Conservation (phyloP, 441 rosid genomes). For the Gossypium armourianum region DNA sequence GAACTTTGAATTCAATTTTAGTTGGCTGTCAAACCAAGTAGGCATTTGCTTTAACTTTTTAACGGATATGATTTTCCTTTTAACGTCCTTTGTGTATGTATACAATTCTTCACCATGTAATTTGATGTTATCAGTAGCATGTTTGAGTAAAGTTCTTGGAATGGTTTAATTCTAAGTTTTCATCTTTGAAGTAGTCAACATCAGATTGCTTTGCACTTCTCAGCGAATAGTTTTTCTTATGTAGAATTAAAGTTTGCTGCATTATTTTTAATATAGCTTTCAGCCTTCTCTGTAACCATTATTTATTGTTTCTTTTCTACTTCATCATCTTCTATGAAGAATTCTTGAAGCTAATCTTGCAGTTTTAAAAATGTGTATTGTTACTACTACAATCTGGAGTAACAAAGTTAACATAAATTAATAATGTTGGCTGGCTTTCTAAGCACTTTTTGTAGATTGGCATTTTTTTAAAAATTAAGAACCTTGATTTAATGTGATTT, state of each 20-base stretch:
- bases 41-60: background rate
- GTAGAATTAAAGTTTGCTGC: background rate
- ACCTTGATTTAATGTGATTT: background rate
- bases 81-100: background rate
- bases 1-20: background rate
- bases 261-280: background rate
- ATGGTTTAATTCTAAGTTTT: background rate
- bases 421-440: background rate
- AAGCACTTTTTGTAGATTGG: background rate
- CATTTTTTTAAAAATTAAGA: background rate
- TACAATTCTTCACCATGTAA: background rate
- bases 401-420: background rate
- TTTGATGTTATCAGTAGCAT: background rate
- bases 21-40: background rate
- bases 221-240: background rate
- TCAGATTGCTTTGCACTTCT: background rate
- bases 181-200: background rate
- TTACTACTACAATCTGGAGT: background rate
- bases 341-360: background rate
- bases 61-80: background rate
- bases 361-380: background rate
- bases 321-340: background rate
- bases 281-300: background rate
- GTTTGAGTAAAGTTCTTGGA: background rate
- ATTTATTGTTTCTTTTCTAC: background rate